Percentiles rank a stretch among this genome's conserved stretches.
Evolutionary conservation across 345 rosid species (phyloP).

Genomic region (Moringa oleifera): DNA sequence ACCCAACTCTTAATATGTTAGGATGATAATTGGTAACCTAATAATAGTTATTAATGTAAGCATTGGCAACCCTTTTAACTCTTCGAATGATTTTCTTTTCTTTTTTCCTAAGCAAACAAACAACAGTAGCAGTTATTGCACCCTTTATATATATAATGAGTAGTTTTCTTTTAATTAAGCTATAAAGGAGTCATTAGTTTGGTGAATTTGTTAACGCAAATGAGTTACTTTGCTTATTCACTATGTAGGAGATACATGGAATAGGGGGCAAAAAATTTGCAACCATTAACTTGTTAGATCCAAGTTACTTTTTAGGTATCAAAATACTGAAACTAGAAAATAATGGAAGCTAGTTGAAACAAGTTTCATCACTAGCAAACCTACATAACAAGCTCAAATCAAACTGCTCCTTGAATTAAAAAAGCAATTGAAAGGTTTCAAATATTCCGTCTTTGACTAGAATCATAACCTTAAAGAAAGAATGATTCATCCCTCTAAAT

Average conservation of each 20-base stretch:
- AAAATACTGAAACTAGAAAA: slow-evolving; percentile 28
- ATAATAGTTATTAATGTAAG: slow-evolving; percentile 39
- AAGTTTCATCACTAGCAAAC: slow-evolving; percentile 40
- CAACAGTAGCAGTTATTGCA: no score
- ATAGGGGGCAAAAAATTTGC: slow-evolving; percentile 74
- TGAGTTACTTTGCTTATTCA: background rate
- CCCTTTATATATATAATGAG: no score
- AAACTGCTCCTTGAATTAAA: slow-evolving; percentile 32
- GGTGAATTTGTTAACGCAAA: no score
- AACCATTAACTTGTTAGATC: slow-evolving; percentile 46
- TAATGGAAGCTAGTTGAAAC: slow-evolving; percentile 47
- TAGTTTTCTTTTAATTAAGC: no score
- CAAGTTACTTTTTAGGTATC: slow-evolving; percentile 65
- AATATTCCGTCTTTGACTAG: slow-evolving; percentile 58
- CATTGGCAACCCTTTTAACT: no score
- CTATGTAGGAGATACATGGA: slow-evolving; percentile 49
- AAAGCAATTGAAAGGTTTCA: slow-evolving; percentile 50
- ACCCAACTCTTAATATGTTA: slow-evolving; percentile 40
- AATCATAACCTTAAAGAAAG: slow-evolving; percentile 33
- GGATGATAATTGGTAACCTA: slow-evolving; percentile 52
- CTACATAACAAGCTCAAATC: slow-evolving; percentile 57
- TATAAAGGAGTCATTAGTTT: no score
- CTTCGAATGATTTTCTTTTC: no score
- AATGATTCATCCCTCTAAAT: slow-evolving; percentile 52
- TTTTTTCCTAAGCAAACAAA: background rate